These are phyloP conservation scores for Podospora pseudocomata DNA, from an alignment of 495 filamentous ascomycete species.

Conservation along the genomic window DNA sequence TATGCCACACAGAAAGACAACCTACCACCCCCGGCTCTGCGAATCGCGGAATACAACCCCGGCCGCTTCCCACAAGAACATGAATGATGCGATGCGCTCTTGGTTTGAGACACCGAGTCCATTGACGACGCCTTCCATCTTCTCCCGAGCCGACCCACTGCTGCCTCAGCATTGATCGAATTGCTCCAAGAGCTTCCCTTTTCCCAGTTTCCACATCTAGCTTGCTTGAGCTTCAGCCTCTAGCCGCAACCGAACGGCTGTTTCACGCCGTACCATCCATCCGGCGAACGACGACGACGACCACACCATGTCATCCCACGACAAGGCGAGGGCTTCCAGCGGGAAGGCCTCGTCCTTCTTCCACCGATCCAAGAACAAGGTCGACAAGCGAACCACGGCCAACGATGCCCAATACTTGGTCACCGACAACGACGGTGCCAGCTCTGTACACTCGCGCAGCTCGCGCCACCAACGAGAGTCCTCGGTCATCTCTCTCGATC, in stretches of 20 bases:
- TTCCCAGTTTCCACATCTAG: slow-evolving; percentile 10
- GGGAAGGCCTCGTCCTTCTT: slow-evolving; percentile 70
- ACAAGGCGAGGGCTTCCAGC: slow-evolving; percentile 78
- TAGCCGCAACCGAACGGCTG: slow-evolving; percentile 25
- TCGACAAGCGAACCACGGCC: slow-evolving; percentile 59
- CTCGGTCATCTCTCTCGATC: slow-evolving; percentile 71
- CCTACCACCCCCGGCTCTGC: slow-evolving; percentile 11
- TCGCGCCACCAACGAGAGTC: slow-evolving; percentile 78
- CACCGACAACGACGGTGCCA: slow-evolving; percentile 50
- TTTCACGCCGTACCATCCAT: slow-evolving; percentile 26
- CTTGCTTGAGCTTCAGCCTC: background rate
- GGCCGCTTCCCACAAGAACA: slow-evolving; percentile 25
- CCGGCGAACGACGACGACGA: slow-evolving; percentile 9
- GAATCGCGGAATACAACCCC: slow-evolving; percentile 18
- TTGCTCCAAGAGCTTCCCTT: slow-evolving; percentile 3
- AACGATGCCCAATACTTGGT: slow-evolving; percentile 48
- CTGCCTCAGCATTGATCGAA: slow-evolving; percentile 28
- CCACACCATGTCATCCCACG: slow-evolving; percentile 56
- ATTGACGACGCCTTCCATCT: slow-evolving; percentile 32
- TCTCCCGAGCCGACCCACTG: slow-evolving; percentile 23
- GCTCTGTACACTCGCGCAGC: slow-evolving; percentile 62
- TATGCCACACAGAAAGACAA: slow-evolving; percentile 30
- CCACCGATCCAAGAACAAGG: slow-evolving; percentile 75
- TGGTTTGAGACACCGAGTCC: slow-evolving; percentile 39
- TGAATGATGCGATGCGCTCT: slow-evolving; percentile 44